Evolutionary conservation across 352 stramenopile species (phyloP), one percentile per base, ranked within the genome.

Genomic region (Phytophthora palmivora): DNA sequence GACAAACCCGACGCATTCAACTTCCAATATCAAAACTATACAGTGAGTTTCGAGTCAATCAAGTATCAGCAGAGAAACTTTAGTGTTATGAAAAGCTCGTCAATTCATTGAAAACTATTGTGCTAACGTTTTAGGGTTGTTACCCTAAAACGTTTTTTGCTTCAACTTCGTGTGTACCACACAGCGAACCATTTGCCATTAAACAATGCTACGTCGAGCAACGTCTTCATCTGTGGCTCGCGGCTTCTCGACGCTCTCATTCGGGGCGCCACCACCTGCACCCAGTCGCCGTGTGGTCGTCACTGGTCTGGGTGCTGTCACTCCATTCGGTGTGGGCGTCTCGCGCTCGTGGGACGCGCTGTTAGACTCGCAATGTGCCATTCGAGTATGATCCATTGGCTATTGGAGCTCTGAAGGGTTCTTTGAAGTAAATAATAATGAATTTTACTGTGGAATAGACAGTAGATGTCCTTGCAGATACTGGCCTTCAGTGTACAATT

Each of bases 241-340:
- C 16, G 56, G 72, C 16, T 63, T 90, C 59, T 85, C 83, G 52
- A 79, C 83, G 67, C 77, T 94, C 41, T 78, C 82, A 44, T 94
- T 94, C 57, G 49, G 48, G 10, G 70, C 84, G 18, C 87, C 79
- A 0, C 87, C 87, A 4, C 53, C 80, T 6, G 63, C 76, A 9
- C 78, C 82, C 10, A 85, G 60, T 26, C 82, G 93, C 6, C 85
- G 92, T 19, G 94, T 98, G 14, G 94, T 98, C 5, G 89, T 98
- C 14, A 98, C 94, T 26, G 94, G 94, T 7, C 43, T 98, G 9
- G 94, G 94, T 15, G 85, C 92, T 6, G 89, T 98, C 42, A 97
- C 88, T 19, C 94, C 94, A 1, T 91, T 97, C 41, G 94, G 91
- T 32, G 80, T 97, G 9, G 89, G 92, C 34, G 80, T 97, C 15